A percentile compares a stretch with the other conserved stretches of the same genome.
Conservation (phyloP, 2,329 filamentous ascomycete genomes). For the Mollisia scopiformis region DNA sequence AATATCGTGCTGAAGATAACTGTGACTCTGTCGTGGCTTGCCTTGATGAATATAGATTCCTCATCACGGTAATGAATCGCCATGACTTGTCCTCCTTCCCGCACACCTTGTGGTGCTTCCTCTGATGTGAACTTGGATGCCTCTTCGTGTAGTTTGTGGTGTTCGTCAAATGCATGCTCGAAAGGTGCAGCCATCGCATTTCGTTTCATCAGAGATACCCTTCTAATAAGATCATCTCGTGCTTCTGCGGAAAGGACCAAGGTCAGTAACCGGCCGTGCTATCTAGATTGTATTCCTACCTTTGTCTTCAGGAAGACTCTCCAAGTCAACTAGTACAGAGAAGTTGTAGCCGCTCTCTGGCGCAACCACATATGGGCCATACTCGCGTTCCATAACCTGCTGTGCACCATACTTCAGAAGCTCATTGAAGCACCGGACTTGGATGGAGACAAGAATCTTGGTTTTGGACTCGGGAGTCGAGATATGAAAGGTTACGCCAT, state of each 20-base stretch:
- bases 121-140: constrained; percentile 93
- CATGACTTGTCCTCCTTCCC: constrained; percentile 90
- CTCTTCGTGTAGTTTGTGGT: constrained; percentile 83
- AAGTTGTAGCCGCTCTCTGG: constrained; percentile 96
- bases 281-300: constrained; percentile 46
- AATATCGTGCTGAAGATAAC: constrained; percentile 99
- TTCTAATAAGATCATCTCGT: constrained; percentile 81
- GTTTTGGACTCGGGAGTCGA: constrained; percentile 93
- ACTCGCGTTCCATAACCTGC: constrained; percentile 90
- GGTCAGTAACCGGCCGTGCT: constrained; percentile 5
- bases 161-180: constrained; percentile 93
- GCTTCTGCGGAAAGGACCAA: constrained; percentile 60
- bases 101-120: constrained; percentile 86
- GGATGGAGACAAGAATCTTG: constrained; percentile 91
- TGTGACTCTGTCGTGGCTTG: constrained; percentile 94
- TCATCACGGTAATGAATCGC: constrained; percentile 98
- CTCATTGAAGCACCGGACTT: constrained; percentile 93
- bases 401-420: constrained; percentile 92
- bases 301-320: constrained; percentile 80
- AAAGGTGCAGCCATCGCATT: constrained; percentile 99
- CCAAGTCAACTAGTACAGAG: constrained; percentile 86
- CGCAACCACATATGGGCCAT: constrained; percentile 85
- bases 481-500: constrained; percentile 98
- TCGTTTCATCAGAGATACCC: constrained; percentile 90
- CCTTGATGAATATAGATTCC: constrained; percentile 98